Base-by-base conservation (phyloP, 2,329 filamentous ascomycete genomes). In the Aspergillus tamarii region DNA sequence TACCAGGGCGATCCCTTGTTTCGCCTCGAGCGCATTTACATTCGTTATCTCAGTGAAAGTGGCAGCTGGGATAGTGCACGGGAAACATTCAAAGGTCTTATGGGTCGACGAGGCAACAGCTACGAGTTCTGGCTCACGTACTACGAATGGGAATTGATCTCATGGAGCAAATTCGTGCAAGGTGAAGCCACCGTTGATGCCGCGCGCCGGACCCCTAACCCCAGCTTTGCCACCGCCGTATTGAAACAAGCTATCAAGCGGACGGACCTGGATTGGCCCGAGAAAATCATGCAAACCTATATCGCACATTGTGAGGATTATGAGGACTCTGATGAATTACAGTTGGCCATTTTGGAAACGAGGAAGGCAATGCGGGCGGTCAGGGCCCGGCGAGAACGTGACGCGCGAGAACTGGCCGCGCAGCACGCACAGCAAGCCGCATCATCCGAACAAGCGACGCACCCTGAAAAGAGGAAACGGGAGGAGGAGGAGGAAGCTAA, bases 71-170 rank as follows among this genome's bases (percentile, higher is more conserved):
- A 92, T 23, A 89, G 89, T 62, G 95, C 94, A 2, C 88, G 95
- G 45, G 84, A 85, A 19, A 87, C 91, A 55, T 98, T 92, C 88
- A 88, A 91, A 67, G 86, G 87, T 21, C 83, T 98, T 34, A 85
- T 87, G 26, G 81, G 87, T n/a, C 83, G 85, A 21, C 88, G 93
- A 61, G 88, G 89, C 34, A 87, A 93, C 70, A 94, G 89, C 70
- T 93, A 94, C 73, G 93, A 97, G 71, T 98, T 98, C 76, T 99
- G 95, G 95, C 85, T 94, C 61, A 88, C 89, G 50, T 97, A 93
- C 78, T 97, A 97, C 78, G 84, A 90, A 59, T 98, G 93, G 91
- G 95, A 98, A 79, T 90, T 98, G 84, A 84, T 91, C 63, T 80
- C 84, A n/a, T 89, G 87, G 85, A 82, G 84, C 63, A 85, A 84